Evolutionary conservation across 768 basidiomycete genomes (phyloP).

Genomic region (Ramaria sp.): DNA sequence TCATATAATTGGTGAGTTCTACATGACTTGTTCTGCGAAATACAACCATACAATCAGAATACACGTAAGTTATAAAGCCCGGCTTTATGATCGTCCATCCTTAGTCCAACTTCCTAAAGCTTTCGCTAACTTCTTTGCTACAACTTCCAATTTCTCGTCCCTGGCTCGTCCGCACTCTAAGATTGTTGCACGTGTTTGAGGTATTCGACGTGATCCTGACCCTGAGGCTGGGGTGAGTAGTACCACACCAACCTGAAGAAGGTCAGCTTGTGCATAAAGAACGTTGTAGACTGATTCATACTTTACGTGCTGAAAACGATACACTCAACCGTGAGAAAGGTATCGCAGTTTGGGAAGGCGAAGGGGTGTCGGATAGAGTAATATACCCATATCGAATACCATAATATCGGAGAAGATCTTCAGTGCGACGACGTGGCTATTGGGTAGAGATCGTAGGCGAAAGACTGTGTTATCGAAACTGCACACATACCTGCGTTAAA

Average conservation of each 20-base stretch:
- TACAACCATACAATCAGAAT: no score
- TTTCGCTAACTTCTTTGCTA: constrained; percentile 1
- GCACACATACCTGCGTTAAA: constrained; percentile 24
- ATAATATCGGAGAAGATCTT: constrained; percentile 51
- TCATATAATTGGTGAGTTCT: no score
- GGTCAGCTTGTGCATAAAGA: neutral
- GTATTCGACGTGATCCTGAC: neutral
- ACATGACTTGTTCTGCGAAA: no score
- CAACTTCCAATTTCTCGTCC: constrained; percentile 3
- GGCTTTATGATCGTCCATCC: neutral
- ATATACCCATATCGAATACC: constrained; percentile 30
- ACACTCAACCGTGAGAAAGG: neutral
- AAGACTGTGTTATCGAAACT: neutral
- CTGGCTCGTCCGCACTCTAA: neutral
- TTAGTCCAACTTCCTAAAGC: neutral
- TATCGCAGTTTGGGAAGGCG: neutral
- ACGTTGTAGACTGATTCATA: neutral
- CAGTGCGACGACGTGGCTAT: constrained; percentile 65
- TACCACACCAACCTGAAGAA: neutral
- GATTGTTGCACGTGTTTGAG: constrained; percentile 1
- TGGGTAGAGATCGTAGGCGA: constrained; percentile 7
- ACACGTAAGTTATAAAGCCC: no score
- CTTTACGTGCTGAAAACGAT: constrained; percentile 8
- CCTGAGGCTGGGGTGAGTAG: neutral
- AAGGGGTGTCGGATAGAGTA: neutral